Percentiles rank a stretch among this genome's conserved stretches.
Evolutionary conservation across 2,329 filamentous ascomycete species (phyloP).

Genomic region (Graphium sp.): DNA sequence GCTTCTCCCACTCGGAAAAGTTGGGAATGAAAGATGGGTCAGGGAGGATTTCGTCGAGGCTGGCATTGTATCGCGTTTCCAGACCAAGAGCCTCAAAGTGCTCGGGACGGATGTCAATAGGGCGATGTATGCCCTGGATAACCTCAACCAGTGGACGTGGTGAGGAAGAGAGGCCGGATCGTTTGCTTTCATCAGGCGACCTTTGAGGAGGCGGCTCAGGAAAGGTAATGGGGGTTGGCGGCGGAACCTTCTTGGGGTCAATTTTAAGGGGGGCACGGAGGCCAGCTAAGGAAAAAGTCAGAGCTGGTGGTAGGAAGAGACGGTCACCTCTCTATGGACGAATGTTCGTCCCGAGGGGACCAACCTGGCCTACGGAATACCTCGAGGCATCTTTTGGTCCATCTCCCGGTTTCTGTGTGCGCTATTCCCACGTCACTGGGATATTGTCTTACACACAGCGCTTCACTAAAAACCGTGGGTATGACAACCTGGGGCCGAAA

Average conservation of each 20-base stretch:
- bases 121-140: constrained; percentile 35
- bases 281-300: too few relatives aligned
- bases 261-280: constrained; percentile 11
- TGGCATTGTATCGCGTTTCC: constrained; percentile 32
- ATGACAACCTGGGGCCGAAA: too few relatives aligned
- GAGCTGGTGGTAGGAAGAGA: too few relatives aligned
- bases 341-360: too few relatives aligned
- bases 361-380: too few relatives aligned
- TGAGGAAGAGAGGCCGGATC: constrained; percentile 6
- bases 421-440: too few relatives aligned
- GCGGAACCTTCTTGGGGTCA: constrained; percentile 34
- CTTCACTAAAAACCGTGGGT: too few relatives aligned
- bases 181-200: too few relatives aligned
- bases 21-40: constrained; percentile 34
- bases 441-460: too few relatives aligned
- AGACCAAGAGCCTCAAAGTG: constrained; percentile 42
- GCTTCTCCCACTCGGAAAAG: constrained; percentile 30
- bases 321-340: too few relatives aligned
- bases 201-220: constrained; percentile 16
- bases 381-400: too few relatives aligned
- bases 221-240: constrained; percentile 35
- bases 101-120: constrained; percentile 25
- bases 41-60: constrained; percentile 32
- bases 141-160: constrained; percentile 25
- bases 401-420: too few relatives aligned